Base-by-base conservation (phyloP, 2,329 filamentous ascomycete genomes). In the Diatrype stigma region DNA sequence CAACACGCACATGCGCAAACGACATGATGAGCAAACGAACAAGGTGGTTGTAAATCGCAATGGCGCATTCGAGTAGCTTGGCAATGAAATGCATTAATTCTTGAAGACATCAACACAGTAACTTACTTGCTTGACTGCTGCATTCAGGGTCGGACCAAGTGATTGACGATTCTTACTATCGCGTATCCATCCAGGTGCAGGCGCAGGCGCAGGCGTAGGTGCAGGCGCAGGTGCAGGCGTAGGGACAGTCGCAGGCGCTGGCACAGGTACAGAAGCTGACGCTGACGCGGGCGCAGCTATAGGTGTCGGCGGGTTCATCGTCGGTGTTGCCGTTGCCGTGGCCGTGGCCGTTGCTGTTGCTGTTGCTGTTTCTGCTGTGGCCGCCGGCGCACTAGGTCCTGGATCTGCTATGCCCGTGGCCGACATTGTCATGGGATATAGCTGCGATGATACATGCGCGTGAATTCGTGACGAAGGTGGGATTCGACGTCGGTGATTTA, bases 81-180 rank as follows among this genome's bases (percentile, higher is more conserved):
- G 6, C 49, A 11, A 45, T 42, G 7, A 37, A 16, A 16, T 28
- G 8, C 12, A 37, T 16, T 14, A 45, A 26, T 38, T 46, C 14
- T 17, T 40, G 19, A 30, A 12, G 26, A 51, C 53, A 49, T 49
- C 46, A 48, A 59, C 34, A 14, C 14, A 50, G 49, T 51, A 38
- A 56, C 53, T 54, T 76, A 89, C 87, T 79, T 88, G 75, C 67
- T 89, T 89, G 55, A 91, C 80, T 55, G 75, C 74, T 49, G 73
- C 74, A 64, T 90, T 84, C 45, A 89, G 76, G 34, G 77, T 75
- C 45, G 72, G 70, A 55, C 87, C 87, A 48, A 92, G 78, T 54
- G 88, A 89, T 70, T 87, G 82, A 56, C 78, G 66, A 62, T 84
- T 83, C 63, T 71, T 82, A 47, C 69, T 67, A 64, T 85, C 81